Evolutionary conservation across 139 green algal genomes (phyloP), one percentile per base, ranked within the genome.

Genomic region (Chlamydomonas asymmetrica): DNA sequence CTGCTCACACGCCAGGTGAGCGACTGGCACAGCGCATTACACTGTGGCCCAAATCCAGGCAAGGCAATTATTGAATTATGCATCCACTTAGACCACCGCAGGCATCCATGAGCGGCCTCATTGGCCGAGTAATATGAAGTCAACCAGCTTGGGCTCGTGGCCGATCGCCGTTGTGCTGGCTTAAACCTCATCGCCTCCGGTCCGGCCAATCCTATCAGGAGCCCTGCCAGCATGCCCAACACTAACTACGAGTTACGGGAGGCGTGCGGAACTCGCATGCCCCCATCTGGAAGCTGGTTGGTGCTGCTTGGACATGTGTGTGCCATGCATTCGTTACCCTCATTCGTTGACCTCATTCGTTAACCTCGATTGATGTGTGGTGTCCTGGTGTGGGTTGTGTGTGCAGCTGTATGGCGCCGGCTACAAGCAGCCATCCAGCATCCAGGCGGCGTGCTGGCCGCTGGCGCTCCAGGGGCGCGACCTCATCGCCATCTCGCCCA

Each of bases 391-490:
- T 52, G 16, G 10, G 10, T 52, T 52, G 29, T 5, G 29, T 31
- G 29, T 59, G 32, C 75, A 82, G 75, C 27, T 82, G 4, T 27
- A 59, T 13, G 43, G 65, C 25, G 85, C 90, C 2, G 88, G 91
- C 31, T 97, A 90, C 81, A 82, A 50, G 23, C 73, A 79, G 18
- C 92, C 92, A 0, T 92, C 91, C 16, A 66, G 86, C 66, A 97
- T 97, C 77, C 92, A 97, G 82, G 84, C 90, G 0, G 91, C 96
- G 82, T 80, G 83, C 0, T 97, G 92, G 92, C 90, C 92, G 16
- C 86, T 94, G 29, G 91, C 90, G 6, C 45, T 93, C 57, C 74
- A 90, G 54, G 90, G 90, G 6, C 76, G 86, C 43, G 91, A 97
- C 68, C 38, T 97, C 10, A 82, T 97, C 3, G 91, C 87, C 48